A percentile compares a stretch with the other conserved stretches of the same genome.
Conservation (phyloP, 192 early-diverging fungal genomes). For the Coemansia brasiliensis region DNA sequence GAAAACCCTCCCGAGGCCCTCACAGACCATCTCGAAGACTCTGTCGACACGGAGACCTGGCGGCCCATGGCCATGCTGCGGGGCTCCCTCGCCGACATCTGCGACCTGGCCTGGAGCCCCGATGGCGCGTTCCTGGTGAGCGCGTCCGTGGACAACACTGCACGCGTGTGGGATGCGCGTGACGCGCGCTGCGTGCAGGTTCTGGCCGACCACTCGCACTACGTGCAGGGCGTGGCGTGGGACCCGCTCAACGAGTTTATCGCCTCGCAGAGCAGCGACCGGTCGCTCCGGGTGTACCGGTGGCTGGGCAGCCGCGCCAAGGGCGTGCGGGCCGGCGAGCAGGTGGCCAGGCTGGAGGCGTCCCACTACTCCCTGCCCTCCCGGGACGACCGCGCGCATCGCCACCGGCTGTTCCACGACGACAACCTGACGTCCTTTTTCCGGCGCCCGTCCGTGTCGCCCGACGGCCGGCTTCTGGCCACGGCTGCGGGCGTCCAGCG, state of each 20-base stretch:
- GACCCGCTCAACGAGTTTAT: slow-evolving; percentile 86
- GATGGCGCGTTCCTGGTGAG: slow-evolving; percentile 78
- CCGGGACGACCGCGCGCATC: background rate
- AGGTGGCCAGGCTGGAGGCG: slow-evolving; percentile 24
- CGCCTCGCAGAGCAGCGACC: slow-evolving; percentile 90
- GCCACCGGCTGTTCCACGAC: slow-evolving; percentile 70
- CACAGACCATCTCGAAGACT: slow-evolving; percentile 10
- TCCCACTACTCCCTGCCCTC: slow-evolving; percentile 35
- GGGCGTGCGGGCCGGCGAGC: slow-evolving; percentile 20
- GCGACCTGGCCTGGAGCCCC: slow-evolving; percentile 93
- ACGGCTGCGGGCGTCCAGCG: slow-evolving; percentile 77
- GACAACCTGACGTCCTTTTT: slow-evolving; percentile 92
- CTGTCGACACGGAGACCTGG: slow-evolving; percentile 71
- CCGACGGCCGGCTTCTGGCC: slow-evolving; percentile 82
- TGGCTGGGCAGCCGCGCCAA: slow-evolving; percentile 20
- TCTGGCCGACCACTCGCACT: slow-evolving; percentile 81
- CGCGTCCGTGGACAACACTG: slow-evolving; percentile 85
- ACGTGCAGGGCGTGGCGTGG: slow-evolving; percentile 97
- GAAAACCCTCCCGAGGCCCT: slow-evolving; percentile 41
- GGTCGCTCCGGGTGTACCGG: slow-evolving; percentile 60
- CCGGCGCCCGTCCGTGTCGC: slow-evolving; percentile 79
- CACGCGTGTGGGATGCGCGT: slow-evolving; percentile 79
- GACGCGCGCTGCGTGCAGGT: slow-evolving; percentile 74
- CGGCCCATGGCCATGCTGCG: slow-evolving; percentile 67
- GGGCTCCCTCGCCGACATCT: slow-evolving; percentile 79